A percentile compares a stretch with the other conserved stretches of the same genome.
phyloP scores from a whole-genome alignment of 2,329 filamentous ascomycete genomes.

The Paraphoma chrysanthemicola region DNA sequence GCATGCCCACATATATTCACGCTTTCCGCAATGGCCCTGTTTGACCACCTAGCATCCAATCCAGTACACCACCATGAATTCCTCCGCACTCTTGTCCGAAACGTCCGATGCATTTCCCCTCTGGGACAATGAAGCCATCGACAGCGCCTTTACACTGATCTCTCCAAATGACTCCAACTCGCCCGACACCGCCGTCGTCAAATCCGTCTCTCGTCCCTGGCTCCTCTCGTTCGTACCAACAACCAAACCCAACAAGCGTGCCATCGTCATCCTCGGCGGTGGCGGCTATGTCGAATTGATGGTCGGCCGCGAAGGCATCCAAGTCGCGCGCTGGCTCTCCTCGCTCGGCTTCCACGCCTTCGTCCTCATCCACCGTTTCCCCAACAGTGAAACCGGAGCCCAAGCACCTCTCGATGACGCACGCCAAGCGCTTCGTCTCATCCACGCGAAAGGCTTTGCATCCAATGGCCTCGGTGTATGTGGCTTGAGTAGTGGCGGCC shows the following conservation, averaged over 20 bases:
- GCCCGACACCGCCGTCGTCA: slow-evolving; percentile 17
- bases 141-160: slow-evolving; percentile 14
- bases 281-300: slow-evolving; percentile 28
- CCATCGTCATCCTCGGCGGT: slow-evolving; percentile 19
- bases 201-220: slow-evolving; percentile 19
- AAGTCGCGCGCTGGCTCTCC: slow-evolving; percentile 25
- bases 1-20: not conserved
- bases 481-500: slow-evolving; percentile 25
- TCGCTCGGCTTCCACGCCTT: slow-evolving; percentile 22
- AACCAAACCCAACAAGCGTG: not conserved
- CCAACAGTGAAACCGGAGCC: slow-evolving; percentile 11
- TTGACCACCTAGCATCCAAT: not conserved
- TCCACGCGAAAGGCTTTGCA: slow-evolving; percentile 6
- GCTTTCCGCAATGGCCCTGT: not conserved
- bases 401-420: slow-evolving; percentile 26
- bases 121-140: slow-evolving; percentile 7
- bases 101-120: slow-evolving; percentile 4
- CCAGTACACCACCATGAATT: not conserved
- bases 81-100: not conserved
- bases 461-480: slow-evolving; percentile 5
- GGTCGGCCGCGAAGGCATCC: slow-evolving; percentile 25
- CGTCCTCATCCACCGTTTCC: slow-evolving; percentile 27
- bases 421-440: slow-evolving; percentile 11
- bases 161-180: not conserved
- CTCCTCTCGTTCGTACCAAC: slow-evolving; percentile 20